phyloP scores from a whole-genome alignment of 495 filamentous ascomycete genomes.

The Lasiosphaeria ovina region DNA sequence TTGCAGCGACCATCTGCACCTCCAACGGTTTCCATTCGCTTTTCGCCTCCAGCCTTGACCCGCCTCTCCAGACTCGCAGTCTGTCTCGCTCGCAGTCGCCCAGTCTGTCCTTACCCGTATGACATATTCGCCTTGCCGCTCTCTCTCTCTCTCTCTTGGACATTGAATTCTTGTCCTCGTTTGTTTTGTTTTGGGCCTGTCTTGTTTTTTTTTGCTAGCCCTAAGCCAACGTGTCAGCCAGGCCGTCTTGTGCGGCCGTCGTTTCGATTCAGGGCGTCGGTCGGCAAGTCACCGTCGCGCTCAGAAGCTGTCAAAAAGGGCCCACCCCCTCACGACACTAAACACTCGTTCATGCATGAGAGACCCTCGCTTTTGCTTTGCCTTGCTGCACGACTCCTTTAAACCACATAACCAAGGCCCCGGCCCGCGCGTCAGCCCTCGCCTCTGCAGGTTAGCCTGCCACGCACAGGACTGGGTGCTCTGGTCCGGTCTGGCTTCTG shows the following conservation, averaged over 20 bases:
- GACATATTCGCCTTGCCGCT: conserved; percentile 16
- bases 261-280: not conserved
- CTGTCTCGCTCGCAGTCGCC: conserved; percentile 7
- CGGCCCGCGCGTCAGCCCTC: conserved; percentile 17
- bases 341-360: conserved; percentile 31
- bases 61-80: conserved; percentile 11
- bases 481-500: not conserved
- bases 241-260: conserved; percentile 3
- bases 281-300: conserved; percentile 5
- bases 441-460: conserved; percentile 14
- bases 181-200: not conserved
- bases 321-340: conserved; percentile 11
- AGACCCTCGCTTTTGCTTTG: conserved; percentile 24
- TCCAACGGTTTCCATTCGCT: conserved; percentile 40
- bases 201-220: not conserved
- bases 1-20: conserved; percentile 45
- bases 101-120: conserved; percentile 14
- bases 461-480: conserved; percentile 10
- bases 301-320: not conserved
- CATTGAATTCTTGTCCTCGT: conserved; percentile 6
- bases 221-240: too few species aligned
- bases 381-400: conserved; percentile 25
- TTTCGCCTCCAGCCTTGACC: conserved; percentile 4
- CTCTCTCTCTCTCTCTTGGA: conserved; percentile 6
- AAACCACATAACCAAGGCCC: conserved; percentile 21